Evolutionary conservation across 73 alveolate species (phyloP), one percentile per base, ranked within the genome.

Genomic region (Paramecium octaurelia): DNA sequence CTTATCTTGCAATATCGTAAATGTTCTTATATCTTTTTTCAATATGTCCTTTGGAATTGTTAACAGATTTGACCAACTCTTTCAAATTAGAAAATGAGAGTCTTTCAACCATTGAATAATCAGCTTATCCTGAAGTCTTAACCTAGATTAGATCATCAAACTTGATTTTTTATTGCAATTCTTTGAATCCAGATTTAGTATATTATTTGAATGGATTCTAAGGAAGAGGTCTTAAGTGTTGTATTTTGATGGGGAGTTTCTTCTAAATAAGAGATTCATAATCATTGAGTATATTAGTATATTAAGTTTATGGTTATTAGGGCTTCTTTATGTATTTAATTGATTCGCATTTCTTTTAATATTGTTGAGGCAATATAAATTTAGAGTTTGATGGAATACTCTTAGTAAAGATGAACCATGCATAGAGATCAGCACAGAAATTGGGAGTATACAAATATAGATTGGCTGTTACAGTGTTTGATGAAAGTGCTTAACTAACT

Each of bases 41-140:
- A 6, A 68, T 31, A 68, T 68, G 23, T 68, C 50, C 40, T 31
- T 68, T 27, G 12, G 46, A 27, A 31, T 4, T 16, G 27, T 68
- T 31, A 2, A 48, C 40, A 2, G 40, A 68, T 18, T 68, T 68
- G 12, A 68, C 84, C 9, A 68, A 31, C 6, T 68, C 84, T 34
- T 68, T 68, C 27, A 68, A 16, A 24, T 68, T 68, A 68, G 50
- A 31, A 24, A 68, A 68, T 31, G 50, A 31, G 1, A 68, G 14
- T 68, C 46, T 68, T 68, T 68, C 84, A 27, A 68, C 84, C 84
- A 68, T 68, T 11, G 84, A 68, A 68, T 68, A 68, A 24, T 68
- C 84, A 4, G 84, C 50, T 68, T 68, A 34, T 31, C 40, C 40
- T 4, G 84, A 68, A 20, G 31, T 54, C 21, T 54, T 54, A 54